A percentile compares a stretch with the other conserved stretches of the same genome.
Conservation (phyloP, 176 grass and related monocot species). For the Tuctoria greenei region DNA sequence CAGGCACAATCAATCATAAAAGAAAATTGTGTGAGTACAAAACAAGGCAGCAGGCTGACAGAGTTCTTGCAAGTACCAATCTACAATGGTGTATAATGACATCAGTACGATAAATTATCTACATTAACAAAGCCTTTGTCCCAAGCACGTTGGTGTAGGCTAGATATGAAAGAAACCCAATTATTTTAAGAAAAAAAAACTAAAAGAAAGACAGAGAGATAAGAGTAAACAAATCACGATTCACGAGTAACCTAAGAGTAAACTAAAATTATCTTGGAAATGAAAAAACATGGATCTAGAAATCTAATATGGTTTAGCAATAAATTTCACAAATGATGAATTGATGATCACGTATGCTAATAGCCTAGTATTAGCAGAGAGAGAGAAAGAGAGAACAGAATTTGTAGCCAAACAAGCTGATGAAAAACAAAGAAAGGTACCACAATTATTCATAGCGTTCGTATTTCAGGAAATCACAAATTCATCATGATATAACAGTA, state of each 20-base stretch:
- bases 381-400: not conserved
- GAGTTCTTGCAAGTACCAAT: not conserved
- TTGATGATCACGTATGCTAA: no score
- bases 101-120: slow-evolving; percentile 20
- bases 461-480: slow-evolving; percentile 1
- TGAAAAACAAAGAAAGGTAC: slow-evolving; percentile 2
- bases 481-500: slow-evolving; percentile 3
- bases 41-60: not conserved
- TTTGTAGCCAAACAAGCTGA: slow-evolving; percentile 15
- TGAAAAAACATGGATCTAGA: slow-evolving; percentile 27
- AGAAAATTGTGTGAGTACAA: slow-evolving; percentile 21
- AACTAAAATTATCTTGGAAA: slow-evolving; percentile 19
- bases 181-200: no score
- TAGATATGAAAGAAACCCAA: no score
- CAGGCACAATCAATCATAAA: slow-evolving; percentile 32
- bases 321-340: no score
- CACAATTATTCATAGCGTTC: not conserved
- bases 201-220: no score
- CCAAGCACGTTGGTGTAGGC: no score
- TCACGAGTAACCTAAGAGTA: no score
- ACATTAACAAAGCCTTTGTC: no score
- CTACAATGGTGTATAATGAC: not conserved
- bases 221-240: no score
- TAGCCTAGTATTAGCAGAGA: not conserved
- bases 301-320: slow-evolving; percentile 5